Base-by-base conservation (phyloP, 1,284 basidiomycete genomes). In the Cryptococcus sp. region DNA sequence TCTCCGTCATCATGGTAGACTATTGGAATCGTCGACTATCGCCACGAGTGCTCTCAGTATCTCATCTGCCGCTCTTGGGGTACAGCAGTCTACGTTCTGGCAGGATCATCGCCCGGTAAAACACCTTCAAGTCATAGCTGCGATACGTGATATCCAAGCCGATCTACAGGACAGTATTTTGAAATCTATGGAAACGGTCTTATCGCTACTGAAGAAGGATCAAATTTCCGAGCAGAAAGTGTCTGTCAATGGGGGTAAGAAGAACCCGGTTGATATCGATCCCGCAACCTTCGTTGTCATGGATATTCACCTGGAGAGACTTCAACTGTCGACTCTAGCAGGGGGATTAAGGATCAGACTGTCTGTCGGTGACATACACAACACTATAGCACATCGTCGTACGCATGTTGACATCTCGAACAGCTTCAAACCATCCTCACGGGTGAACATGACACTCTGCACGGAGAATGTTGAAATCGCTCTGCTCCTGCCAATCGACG, bases 131-230 rank as follows among this genome's bases (percentile, higher is more conserved):
- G 15, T 55, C 0, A n/a, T 71, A 0, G 54, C 60, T 5, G 61
- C 64, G 11, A 46, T 70, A 2, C 52, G 61, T 30, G 52, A 52
- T 10, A 45, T 64, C 1, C 43, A 58, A 1, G 43, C 65, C 4
- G 60, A 63, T 15, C 23, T 71, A 0, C 59, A 60, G 4, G 64
- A 71, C 59, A 68, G 70, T 50, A 50, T 71, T 5, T 11, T 72
- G 5, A 41, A 56, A 0, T 56, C 42, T 13, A 60, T 6, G 52
- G 59, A 8, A 46, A 48, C 15, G 36, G 50, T 13, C 47, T 46
- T 5, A 41, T 41, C 38, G 38, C 10, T 41, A 10, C 10, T n/a
- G 10, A 41, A n/a, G 10, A 41, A 41, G 38, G 23, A 23, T 23
- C 23, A 23, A 23, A 23, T 23, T 23, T 23, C 23, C 23, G 23